Evolutionary conservation across 768 basidiomycete genomes (phyloP).

Genomic region (Tremella fuciformis): DNA sequence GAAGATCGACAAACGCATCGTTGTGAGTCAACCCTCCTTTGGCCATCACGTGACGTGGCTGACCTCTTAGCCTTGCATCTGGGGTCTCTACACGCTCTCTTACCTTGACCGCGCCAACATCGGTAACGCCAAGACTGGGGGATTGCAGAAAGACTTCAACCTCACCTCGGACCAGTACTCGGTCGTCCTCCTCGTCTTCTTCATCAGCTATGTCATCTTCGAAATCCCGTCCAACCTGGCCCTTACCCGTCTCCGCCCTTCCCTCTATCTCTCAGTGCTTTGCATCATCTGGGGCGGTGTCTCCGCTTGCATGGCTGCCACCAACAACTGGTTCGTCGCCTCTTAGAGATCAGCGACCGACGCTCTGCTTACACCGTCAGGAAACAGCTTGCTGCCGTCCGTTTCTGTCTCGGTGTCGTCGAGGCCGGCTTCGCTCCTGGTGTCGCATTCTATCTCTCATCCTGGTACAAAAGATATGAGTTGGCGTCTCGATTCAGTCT

Average conservation of each 20-base stretch:
- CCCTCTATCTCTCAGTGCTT: conserved; percentile 45
- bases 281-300: conserved; percentile 50
- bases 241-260: conserved; percentile 44
- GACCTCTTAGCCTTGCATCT: conserved; percentile 31
- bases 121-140: conserved; percentile 50
- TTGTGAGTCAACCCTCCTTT: conserved; percentile 18
- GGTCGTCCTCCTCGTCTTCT: conserved; percentile 44
- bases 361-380: neutral
- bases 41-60: neutral
- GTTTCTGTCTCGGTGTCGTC: conserved; percentile 19
- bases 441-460: conserved; percentile 22
- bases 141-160: conserved; percentile 44
- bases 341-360: too few species aligned
- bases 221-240: conserved; percentile 48
- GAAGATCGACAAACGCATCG: conserved; percentile 41
- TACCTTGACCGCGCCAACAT: conserved; percentile 50
- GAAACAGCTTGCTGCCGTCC: conserved; percentile 38
- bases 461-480: conserved; percentile 46
- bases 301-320: conserved; percentile 47
- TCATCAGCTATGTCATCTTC: conserved; percentile 39
- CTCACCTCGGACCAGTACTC: conserved; percentile 50
- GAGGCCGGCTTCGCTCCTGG: conserved; percentile 33
- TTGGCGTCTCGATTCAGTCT: conserved; percentile 47
- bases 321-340: conserved; percentile 26
- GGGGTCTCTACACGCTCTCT: conserved; percentile 38